Evolutionary conservation across 2,329 filamentous ascomycete genomes (phyloP).

Genomic region (Aspergillus latus): DNA sequence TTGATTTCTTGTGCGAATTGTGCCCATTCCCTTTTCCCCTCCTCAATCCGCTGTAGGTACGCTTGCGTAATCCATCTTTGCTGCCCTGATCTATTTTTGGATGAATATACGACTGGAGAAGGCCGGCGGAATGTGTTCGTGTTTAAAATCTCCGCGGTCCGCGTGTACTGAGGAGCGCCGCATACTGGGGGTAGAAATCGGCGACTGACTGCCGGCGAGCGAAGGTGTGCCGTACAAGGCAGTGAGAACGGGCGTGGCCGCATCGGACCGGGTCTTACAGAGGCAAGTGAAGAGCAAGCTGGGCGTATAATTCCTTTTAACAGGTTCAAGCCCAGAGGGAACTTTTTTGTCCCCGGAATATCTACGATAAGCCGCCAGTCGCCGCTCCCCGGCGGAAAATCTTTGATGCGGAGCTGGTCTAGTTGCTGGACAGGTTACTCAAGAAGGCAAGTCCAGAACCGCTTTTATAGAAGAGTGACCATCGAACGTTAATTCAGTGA

Average conservation of each 20-base stretch:
- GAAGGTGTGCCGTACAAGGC: slow-evolving; percentile 26
- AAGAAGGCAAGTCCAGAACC: not conserved
- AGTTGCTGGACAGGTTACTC: not conserved
- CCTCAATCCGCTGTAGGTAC: slow-evolving; percentile 38
- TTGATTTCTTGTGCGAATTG: slow-evolving; percentile 44
- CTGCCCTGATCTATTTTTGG: slow-evolving; percentile 17
- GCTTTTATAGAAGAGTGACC: too few species aligned
- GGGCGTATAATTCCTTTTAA: not conserved
- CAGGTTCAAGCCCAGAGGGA: not conserved
- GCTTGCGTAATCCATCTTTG: slow-evolving; percentile 41
- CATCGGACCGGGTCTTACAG: slow-evolving; percentile 25
- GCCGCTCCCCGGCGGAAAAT: slow-evolving; percentile 22
- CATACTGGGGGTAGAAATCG: slow-evolving; percentile 17
- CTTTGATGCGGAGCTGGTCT: slow-evolving; percentile 23
- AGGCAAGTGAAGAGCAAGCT: slow-evolving; percentile 8
- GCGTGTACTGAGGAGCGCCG: slow-evolving; percentile 28
- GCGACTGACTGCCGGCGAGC: slow-evolving; percentile 12
- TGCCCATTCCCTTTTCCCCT: slow-evolving; percentile 44
- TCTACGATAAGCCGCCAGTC: slow-evolving; percentile 23
- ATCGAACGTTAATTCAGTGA: too few species aligned
- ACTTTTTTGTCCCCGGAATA: not conserved
- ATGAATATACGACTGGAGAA: slow-evolving; percentile 2
- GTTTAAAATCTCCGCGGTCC: slow-evolving; percentile 20
- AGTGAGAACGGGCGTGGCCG: slow-evolving; percentile 24
- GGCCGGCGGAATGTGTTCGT: slow-evolving; percentile 22